These are phyloP conservation scores for Quercus ilex DNA, from an alignment of 306 rosid species.

Conservation along the genomic window DNA sequence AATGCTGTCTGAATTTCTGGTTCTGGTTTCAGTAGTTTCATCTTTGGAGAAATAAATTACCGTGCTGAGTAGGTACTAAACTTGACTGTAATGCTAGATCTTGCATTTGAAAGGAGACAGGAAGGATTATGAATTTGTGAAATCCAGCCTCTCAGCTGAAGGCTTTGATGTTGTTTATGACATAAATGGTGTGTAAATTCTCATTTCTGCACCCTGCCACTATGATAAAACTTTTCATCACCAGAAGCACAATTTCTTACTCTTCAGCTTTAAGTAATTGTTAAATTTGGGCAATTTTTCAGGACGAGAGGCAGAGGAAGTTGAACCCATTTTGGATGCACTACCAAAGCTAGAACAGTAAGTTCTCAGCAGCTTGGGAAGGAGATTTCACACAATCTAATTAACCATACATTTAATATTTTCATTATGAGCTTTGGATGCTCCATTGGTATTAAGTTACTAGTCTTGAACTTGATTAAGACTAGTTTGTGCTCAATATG, in stretches of 20 bases:
- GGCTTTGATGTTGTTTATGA: conserved; percentile 95
- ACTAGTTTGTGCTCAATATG: not conserved
- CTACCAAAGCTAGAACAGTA: conserved; percentile 89
- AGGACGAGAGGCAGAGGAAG: conserved; percentile 95
- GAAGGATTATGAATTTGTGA: conserved; percentile 78
- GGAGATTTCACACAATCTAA: not conserved
- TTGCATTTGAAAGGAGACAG: conserved; percentile 97
- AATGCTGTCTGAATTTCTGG: not conserved
- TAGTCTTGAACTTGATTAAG: not conserved
- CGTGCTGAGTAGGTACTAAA: not conserved
- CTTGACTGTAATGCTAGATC: conserved; percentile 39
- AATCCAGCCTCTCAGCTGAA: conserved; percentile 79
- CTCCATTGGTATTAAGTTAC: not conserved
- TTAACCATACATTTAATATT: not conserved
- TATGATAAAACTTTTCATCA: not conserved
- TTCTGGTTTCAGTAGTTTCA: not conserved
- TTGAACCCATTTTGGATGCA: conserved; percentile 82
- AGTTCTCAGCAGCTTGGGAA: conserved; percentile 27
- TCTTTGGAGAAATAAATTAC: not conserved
- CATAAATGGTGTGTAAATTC: conserved; percentile 65
- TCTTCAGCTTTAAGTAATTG: conserved; percentile 5
- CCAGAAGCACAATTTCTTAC: not conserved
- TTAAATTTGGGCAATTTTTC: conserved; percentile 20
- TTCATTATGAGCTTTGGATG: not conserved
- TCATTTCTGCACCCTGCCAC: conserved; percentile 1